Evolutionary conservation across 176 grass and related monocot genomes (phyloP), one percentile per base, ranked within the genome.

Genomic region (Poa annua): DNA sequence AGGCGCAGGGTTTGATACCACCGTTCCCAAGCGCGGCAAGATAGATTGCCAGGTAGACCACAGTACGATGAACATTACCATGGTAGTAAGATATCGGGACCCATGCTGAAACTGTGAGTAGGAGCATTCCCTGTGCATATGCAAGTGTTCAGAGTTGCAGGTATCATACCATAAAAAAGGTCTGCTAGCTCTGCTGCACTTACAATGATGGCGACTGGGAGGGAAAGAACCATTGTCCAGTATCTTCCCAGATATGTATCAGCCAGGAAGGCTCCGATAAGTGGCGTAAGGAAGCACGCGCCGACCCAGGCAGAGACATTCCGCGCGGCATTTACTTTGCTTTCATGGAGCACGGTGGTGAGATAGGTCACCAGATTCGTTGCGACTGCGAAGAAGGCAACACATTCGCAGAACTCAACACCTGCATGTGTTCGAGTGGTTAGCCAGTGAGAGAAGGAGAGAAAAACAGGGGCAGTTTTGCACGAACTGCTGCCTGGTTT

Each of bases 11-110:
- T 71, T 89, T 88, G 7, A 86, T 54, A 6, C 83, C 86, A 42
- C 86, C 90, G 19, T 11, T 81, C 6, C 52, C 86, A 5, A 92
- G 24, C 13, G 76, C 83, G 3, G 67, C 62, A 41, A 92, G 86
- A 47, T 92, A 92, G 36, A 92, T 62, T 17, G 80, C 90, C 4
- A 88, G 19, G 76, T 79, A 92, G 45, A 83, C 84, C 21, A 80
- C 38, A 17, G 20, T 29, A 29, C 7, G 70, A 49, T 73, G 70
- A 73, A 17, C 22, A 73, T 15, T 24, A 11, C 21, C 22, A 19
- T 2, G 7, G 44, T 29, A 49, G 71, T 45, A 36, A 53, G 84
- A 41, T 20, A 1, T 0, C 5, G 69, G 78, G 3, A 86, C 69
- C 4, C 65, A 80, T 15, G 90, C 75, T 32, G 90, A 76, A 11